Percentiles rank a stretch among this genome's conserved stretches.
These are phyloP conservation scores for Quercus dentata DNA, from an alignment of 306 rosid species.

Conservation along the genomic window DNA sequence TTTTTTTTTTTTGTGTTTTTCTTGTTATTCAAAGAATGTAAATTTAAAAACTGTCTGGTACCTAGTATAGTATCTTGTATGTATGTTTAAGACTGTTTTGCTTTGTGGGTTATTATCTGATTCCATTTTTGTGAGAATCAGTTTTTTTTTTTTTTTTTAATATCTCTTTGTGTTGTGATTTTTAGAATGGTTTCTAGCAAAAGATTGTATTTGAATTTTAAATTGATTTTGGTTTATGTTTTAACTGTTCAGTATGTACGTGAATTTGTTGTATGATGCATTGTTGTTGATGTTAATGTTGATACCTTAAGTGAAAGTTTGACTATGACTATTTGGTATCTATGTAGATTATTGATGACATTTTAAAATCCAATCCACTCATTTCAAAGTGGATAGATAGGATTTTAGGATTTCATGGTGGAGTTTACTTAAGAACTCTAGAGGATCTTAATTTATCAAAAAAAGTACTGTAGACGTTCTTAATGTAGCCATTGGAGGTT, in stretches of 20 bases:
- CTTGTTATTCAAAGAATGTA: not conserved
- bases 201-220: not conserved
- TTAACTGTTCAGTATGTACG: not conserved
- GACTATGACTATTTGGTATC: too few relatives aligned
- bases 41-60: not conserved
- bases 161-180: not conserved
- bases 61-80: not conserved
- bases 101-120: not conserved
- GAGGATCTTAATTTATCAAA: too few relatives aligned
- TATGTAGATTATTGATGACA: too few relatives aligned
- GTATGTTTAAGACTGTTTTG: not conserved
- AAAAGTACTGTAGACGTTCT: too few relatives aligned
- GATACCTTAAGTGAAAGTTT: not conserved
- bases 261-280: not conserved
- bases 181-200: not conserved
- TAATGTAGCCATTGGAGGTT: not conserved
- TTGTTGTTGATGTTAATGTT: not conserved
- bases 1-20: too few relatives aligned
- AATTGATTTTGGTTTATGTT: not conserved
- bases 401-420: too few relatives aligned
- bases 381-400: too few relatives aligned
- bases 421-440: too few relatives aligned
- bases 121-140: not conserved
- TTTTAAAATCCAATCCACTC: too few relatives aligned
- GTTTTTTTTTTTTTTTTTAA: too few relatives aligned